phyloP scores from a whole-genome alignment of 495 filamentous ascomycete genomes.

The Aspergillus kassunensis region DNA sequence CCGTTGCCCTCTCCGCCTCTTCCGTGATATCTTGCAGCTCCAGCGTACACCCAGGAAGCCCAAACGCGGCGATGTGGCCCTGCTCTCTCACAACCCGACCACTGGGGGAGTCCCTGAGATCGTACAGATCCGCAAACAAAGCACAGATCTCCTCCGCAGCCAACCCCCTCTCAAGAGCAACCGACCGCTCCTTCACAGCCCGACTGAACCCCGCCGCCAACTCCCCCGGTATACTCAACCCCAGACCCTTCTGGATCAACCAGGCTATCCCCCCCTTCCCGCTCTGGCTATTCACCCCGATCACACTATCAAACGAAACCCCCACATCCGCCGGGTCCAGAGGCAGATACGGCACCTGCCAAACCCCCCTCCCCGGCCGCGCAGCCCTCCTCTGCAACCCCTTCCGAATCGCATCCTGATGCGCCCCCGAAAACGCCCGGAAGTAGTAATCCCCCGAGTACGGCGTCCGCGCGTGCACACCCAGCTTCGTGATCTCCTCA shows the following conservation, averaged over 20 bases:
- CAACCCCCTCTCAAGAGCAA: too few species aligned
- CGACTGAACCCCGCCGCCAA: too few species aligned
- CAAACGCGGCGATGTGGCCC: too few species aligned
- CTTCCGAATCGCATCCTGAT: conserved; percentile 93
- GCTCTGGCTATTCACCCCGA: conserved; percentile 84
- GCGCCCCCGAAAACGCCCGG: conserved; percentile 79
- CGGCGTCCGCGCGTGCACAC: conserved; percentile 72
- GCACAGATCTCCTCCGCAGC: too few species aligned
- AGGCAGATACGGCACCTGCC: conserved; percentile 77
- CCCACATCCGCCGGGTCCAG: conserved; percentile 84
- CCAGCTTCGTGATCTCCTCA: conserved; percentile 80
- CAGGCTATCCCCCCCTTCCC: conserved; percentile 86
- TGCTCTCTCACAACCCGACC: too few species aligned
- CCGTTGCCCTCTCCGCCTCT: too few species aligned
- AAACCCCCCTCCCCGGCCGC: conserved; percentile 13
- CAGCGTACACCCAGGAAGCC: too few species aligned
- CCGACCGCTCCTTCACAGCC: too few species aligned
- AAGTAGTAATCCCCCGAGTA: conserved; percentile 82
- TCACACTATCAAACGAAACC: conserved; percentile 82
- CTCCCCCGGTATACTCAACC: conserved; percentile 45
- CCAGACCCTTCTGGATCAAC: conserved; percentile 54
- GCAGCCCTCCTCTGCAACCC: conserved; percentile 54
- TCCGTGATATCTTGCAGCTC: too few species aligned
- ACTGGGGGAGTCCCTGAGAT: too few species aligned
- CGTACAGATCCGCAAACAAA: too few species aligned